These are phyloP conservation scores for Lentinula sp. DNA, from an alignment of 768 basidiomycete species.

Conservation along the genomic window DNA sequence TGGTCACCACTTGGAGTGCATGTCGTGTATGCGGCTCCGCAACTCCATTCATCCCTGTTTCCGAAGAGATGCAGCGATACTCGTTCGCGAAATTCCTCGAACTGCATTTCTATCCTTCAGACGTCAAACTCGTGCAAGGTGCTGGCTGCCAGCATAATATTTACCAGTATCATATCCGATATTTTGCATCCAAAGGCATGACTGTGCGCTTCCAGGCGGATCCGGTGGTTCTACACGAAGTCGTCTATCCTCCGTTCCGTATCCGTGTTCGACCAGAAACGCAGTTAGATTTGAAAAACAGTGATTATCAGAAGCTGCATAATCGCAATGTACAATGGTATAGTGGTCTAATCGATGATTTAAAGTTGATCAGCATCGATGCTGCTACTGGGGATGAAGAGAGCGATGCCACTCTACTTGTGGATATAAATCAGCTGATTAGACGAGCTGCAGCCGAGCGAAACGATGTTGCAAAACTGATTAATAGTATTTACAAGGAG, in stretches of 20 bases:
- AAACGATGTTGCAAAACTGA: constrained; percentile 62
- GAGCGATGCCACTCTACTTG: constrained; percentile 53
- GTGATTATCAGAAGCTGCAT: constrained; percentile 78
- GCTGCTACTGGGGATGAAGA: constrained; percentile 77
- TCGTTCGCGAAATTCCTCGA: constrained; percentile 97
- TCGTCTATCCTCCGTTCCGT: constrained; percentile 83
- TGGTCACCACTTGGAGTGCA: constrained; percentile 87
- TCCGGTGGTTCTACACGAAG: constrained; percentile 74
- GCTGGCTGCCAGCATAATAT: constrained; percentile 94
- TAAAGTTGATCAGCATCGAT: constrained; percentile 72
- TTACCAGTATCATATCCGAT: constrained; percentile 88
- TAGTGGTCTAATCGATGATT: constrained; percentile 65
- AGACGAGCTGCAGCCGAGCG: constrained; percentile 69
- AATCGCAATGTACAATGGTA: constrained; percentile 73
- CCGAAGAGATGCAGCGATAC: constrained; percentile 88
- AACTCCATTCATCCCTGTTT: constrained; percentile 84
- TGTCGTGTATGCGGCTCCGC: constrained; percentile 76
- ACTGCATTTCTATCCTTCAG: constrained; percentile 90
- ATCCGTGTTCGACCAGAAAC: constrained; percentile 84
- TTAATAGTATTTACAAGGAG: constrained; percentile 77
- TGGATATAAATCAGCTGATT: constrained; percentile 63
- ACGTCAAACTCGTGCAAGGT: constrained; percentile 78
- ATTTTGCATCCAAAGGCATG: constrained; percentile 80
- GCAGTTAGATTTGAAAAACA: constrained; percentile 85
- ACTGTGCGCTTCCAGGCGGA: constrained; percentile 87